Base-by-base conservation (phyloP, 108 stramenopile genomes). In the Stephanodiscus triporus region DNA sequence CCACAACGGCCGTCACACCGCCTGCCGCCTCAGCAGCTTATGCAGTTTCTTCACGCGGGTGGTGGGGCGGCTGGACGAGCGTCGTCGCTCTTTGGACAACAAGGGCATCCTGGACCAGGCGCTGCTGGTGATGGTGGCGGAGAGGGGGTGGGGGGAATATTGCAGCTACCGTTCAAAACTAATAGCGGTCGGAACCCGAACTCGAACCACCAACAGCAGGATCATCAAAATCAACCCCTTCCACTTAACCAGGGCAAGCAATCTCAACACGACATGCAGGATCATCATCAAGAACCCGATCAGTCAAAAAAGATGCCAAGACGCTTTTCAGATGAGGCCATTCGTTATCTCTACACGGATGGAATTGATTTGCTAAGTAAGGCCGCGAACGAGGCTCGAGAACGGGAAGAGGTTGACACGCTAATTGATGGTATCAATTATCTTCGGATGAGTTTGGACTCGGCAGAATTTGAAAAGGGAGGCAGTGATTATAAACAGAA, bases 351-450 rank as follows among this genome's bases (percentile, higher is more conserved):
- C 0, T 66, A 60, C 47, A 50, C 74, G 16, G 58, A 66, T 51
- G 66, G 74, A 20, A 67, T 75, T 9, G 58, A 75, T 59, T 30
- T 75, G 30, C n/a, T 75, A 2, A 55, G 61, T 47, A 66, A 59
- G 13, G 65, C 74, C 1, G 65, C 74, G 14, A 75, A 59, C 47
- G 57, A 67, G 45, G 74, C 74, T 14, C 65, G 48, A 32, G 55
- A 53, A 68, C 66, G 61, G 23, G 68, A 76, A 6, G 75, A 68
- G 36, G 38, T 62, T 20, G 66, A 68, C 32, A 42, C 75, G 20
- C 48, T 76, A 17, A 60, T 61, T 61, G 56, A 43, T 49, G 66
- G 59, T 11, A 67, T 75, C 48, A 67, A 66, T 45, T 75, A 75
- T 61, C 59, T 75, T 11, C 47, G 32, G 20, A n/a, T 59, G 30